A percentile compares a stretch with the other conserved stretches of the same genome.
phyloP scores from a whole-genome alignment of 768 basidiomycete genomes.

The Exidia glandulosa region DNA sequence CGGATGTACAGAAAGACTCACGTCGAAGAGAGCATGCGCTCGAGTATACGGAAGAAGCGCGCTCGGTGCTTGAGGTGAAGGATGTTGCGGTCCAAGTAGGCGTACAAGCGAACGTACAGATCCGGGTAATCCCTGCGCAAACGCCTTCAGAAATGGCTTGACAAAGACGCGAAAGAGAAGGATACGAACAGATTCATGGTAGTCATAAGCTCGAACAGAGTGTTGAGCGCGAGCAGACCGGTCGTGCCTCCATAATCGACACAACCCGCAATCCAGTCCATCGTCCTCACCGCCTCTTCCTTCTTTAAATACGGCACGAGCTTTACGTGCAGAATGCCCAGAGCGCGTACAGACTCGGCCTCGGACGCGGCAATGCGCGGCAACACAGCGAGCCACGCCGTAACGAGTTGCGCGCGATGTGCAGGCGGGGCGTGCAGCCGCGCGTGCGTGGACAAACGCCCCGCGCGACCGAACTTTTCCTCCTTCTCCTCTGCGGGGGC shows the following conservation, averaged over 20 bases:
- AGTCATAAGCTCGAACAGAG: slow-evolving; percentile 80
- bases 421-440: slow-evolving; percentile 65
- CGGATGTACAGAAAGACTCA: slow-evolving; percentile 31
- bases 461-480: slow-evolving; percentile 42
- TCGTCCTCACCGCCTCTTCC: slow-evolving; percentile 48
- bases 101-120: slow-evolving; percentile 87
- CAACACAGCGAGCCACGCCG: slow-evolving; percentile 66
- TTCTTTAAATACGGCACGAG: slow-evolving; percentile 77
- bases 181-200: slow-evolving; percentile 69
- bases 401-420: slow-evolving; percentile 72
- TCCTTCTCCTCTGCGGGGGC: slow-evolving; percentile 24
- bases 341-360: slow-evolving; percentile 32
- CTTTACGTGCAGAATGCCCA: slow-evolving; percentile 73
- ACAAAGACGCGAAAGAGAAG: slow-evolving; percentile 1
- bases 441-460: slow-evolving; percentile 54
- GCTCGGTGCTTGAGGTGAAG: slow-evolving; percentile 89
- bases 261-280: slow-evolving; percentile 85
- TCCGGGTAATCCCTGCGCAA: slow-evolving; percentile 77
- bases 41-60: slow-evolving; percentile 87
- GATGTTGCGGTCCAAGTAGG: slow-evolving; percentile 76
- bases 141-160: slow-evolving; percentile 1
- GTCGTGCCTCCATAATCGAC: slow-evolving; percentile 77
- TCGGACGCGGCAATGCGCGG: slow-evolving; percentile 38
- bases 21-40: slow-evolving; percentile 88
- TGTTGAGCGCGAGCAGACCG: slow-evolving; percentile 84